Evolutionary conservation across 306 rosid species (phyloP), one percentile per base, ranked within the genome.

Genomic region (Carpinus viminea): DNA sequence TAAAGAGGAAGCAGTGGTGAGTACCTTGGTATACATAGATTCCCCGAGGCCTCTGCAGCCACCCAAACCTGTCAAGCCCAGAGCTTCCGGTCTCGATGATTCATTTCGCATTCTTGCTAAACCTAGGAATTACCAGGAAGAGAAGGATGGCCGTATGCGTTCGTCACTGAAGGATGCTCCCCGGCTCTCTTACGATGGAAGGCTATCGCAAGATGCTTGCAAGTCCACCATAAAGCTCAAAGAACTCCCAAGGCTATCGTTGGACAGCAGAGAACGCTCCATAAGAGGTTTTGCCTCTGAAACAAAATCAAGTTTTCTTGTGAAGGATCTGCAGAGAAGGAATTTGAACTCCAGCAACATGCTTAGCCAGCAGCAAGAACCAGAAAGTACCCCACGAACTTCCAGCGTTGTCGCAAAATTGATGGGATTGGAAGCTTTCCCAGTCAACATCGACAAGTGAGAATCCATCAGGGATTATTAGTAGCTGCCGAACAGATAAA

Each of bases 161-260:
- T 72, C 70, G 16, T 77, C 68, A 55, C 74, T 82, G 20, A 88
- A 75, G 73, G 80, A 76, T 24, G 64, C 77, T 0, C 86, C 95
- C 1, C 79, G 98, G 75, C 89, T 88, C 75, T 94, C 98, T 78
- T 94, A 87, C 68, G 97, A 94, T 80, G 95, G 86, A 80, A 87
- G 89, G 76, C 88, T 89, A 60, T 52, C 80, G 4, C 90, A 77
- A 55, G 88, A 90, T 68, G 24, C 87, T 69, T 76, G 79, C 81
- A 92, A 85, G 80, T 83, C 93, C 48, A 61, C 85, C 28, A 81
- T 76, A 60, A 91, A 80, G 85, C 77, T 86, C 75, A 94, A 85
- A 77, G 98, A 94, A 78, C 77, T 92, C 36, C 97, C 97, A 24
- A 87, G 98, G 85, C 81, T 94, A 73, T 94, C 98, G 72, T 84